These are phyloP conservation scores for Syzygium grande DNA, from an alignment of 345 rosid genomes.

Conservation along the genomic window DNA sequence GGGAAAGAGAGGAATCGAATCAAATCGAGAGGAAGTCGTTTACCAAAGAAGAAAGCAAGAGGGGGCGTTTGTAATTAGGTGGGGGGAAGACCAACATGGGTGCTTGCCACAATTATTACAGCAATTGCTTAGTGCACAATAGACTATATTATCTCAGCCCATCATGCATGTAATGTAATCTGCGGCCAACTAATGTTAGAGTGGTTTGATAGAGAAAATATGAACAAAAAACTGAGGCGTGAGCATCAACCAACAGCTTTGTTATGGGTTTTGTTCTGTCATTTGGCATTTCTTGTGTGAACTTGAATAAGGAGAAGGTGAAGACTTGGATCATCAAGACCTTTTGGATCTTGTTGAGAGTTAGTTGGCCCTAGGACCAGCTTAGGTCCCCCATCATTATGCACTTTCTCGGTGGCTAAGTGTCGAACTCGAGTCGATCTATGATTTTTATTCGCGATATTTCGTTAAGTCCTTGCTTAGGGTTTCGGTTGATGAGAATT, in stretches of 20 bases:
- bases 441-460: not conserved
- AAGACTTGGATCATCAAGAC: not conserved
- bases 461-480: not conserved
- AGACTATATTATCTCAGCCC: not conserved
- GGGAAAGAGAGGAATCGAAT: not conserved
- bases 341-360: not conserved
- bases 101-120: not conserved
- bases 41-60: not conserved
- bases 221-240: not conserved
- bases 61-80: not conserved
- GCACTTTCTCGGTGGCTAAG: not conserved
- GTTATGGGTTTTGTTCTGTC: not conserved
- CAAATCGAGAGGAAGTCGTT: not conserved
- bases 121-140: not conserved
- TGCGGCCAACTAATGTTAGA: not conserved
- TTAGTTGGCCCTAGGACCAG: not conserved
- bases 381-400: not conserved
- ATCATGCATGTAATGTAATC: not conserved
- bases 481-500: not conserved
- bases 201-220: not conserved
- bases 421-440: not conserved
- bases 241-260: not conserved
- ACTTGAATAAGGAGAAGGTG: not conserved
- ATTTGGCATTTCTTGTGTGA: not conserved
- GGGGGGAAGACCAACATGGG: not conserved